A percentile compares a stretch with the other conserved stretches of the same genome.
These are phyloP conservation scores for Stachybotrys chartarum DNA, from an alignment of 2,329 filamentous ascomycete genomes.

Conservation along the genomic window DNA sequence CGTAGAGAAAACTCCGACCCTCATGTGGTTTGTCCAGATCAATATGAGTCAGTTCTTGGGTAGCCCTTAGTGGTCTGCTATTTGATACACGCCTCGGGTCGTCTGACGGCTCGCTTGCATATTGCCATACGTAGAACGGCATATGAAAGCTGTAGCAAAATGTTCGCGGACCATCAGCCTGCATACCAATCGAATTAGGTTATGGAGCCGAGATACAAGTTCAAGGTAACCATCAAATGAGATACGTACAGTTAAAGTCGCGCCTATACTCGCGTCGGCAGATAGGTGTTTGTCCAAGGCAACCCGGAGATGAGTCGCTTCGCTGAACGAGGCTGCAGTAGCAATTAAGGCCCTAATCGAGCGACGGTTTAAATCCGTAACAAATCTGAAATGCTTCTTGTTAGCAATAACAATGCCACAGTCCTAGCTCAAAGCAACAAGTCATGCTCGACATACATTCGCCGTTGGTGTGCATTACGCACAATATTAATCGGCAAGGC, in stretches of 20 bases:
- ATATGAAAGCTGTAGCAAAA: neutral
- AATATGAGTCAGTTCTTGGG: neutral
- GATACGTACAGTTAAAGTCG: neutral
- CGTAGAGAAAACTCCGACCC: too few species aligned
- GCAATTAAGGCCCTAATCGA: neutral
- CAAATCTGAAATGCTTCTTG: neutral
- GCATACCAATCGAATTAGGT: neutral
- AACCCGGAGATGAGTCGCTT: neutral
- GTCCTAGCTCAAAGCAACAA: too few species aligned
- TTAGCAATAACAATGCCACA: too few species aligned
- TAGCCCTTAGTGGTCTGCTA: neutral
- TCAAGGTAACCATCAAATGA: neutral
- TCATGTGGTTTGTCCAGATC: too few species aligned
- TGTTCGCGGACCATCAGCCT: neutral
- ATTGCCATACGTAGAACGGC: neutral
- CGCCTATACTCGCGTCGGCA: neutral
- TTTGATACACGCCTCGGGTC: neutral
- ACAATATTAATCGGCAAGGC: too few species aligned
- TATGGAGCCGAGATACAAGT: neutral
- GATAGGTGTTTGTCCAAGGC: neutral
- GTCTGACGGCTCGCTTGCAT: neutral
- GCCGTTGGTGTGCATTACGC: too few species aligned
- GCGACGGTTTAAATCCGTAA: neutral
- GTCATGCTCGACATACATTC: too few species aligned
- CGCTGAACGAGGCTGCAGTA: neutral